Evolutionary conservation across 176 grass and related monocot genomes (phyloP).

Genomic region (Phragmites australis): DNA sequence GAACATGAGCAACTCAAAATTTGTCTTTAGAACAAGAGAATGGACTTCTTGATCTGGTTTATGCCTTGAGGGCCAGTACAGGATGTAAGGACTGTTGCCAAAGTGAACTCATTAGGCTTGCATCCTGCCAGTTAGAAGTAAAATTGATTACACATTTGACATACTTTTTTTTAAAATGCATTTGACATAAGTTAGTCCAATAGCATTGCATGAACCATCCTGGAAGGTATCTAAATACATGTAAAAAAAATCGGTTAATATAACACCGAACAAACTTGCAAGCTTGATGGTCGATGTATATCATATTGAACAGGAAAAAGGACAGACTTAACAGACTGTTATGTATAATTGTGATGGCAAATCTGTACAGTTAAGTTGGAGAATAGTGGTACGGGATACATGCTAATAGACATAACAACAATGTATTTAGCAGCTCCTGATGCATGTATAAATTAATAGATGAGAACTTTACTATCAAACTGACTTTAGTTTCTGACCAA

Average conservation of each 20-base stretch:
- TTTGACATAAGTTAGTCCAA: constrained; percentile 16
- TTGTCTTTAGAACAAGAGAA: constrained; percentile 57
- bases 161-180: too few species aligned
- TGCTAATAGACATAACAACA: background rate
- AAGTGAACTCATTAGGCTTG: constrained; percentile 67
- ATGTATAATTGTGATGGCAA: background rate
- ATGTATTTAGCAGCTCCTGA: background rate
- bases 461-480: background rate
- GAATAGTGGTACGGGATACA: background rate
- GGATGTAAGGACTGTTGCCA: constrained; percentile 57
- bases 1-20: constrained; percentile 66
- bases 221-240: background rate
- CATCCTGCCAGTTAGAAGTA: constrained; percentile 53
- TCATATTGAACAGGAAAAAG: constrained; percentile 2
- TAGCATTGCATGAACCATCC: constrained; percentile 23
- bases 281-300: background rate
- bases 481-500: background rate
- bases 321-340: background rate
- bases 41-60: constrained; percentile 55
- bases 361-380: background rate
- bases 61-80: constrained; percentile 43
- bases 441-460: background rate
- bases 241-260: background rate
- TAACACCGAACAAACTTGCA: background rate
- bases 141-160: constrained; percentile 25